These are phyloP conservation scores for Ciborinia camelliae DNA, from an alignment of 2,329 filamentous ascomycete genomes.

Conservation along the genomic window DNA sequence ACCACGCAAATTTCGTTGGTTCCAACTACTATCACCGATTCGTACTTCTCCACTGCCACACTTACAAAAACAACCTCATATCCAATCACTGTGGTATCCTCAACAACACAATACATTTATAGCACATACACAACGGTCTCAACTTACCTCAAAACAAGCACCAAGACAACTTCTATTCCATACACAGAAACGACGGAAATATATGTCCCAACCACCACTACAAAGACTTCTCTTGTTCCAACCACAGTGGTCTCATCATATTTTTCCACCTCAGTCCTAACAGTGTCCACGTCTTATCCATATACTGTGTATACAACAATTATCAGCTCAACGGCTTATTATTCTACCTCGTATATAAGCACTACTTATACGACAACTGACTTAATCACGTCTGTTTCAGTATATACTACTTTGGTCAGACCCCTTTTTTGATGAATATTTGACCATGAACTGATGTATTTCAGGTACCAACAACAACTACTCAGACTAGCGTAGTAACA, in stretches of 20 bases:
- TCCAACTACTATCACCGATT: not conserved
- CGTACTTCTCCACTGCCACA: constrained; percentile 5
- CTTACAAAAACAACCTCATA: constrained; percentile 17
- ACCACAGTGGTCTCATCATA: constrained; percentile 1
- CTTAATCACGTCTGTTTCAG: not conserved
- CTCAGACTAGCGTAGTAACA: not conserved
- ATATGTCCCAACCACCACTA: constrained; percentile 13
- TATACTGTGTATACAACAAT: constrained; percentile 6
- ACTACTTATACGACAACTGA: not conserved
- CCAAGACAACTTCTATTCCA: constrained; percentile 4
- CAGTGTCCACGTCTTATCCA: constrained; percentile 4
- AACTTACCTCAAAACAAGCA: constrained; percentile 2
- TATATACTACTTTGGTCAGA: not conserved
- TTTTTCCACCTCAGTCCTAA: not conserved
- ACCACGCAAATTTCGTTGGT: not conserved
- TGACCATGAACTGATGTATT: not conserved
- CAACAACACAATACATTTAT: constrained; percentile 22
- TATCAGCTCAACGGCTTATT: constrained; percentile 12
- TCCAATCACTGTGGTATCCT: constrained; percentile 8
- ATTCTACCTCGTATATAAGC: constrained; percentile 8
- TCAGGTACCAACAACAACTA: constrained; percentile 1
- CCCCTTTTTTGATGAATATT: too few relatives aligned
- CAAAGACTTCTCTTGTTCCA: not conserved
- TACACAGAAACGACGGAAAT: not conserved
- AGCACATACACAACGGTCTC: constrained; percentile 25